These are phyloP conservation scores for Stenocarpella maydis DNA, from an alignment of 2,329 filamentous ascomycete genomes.

Conservation along the genomic window DNA sequence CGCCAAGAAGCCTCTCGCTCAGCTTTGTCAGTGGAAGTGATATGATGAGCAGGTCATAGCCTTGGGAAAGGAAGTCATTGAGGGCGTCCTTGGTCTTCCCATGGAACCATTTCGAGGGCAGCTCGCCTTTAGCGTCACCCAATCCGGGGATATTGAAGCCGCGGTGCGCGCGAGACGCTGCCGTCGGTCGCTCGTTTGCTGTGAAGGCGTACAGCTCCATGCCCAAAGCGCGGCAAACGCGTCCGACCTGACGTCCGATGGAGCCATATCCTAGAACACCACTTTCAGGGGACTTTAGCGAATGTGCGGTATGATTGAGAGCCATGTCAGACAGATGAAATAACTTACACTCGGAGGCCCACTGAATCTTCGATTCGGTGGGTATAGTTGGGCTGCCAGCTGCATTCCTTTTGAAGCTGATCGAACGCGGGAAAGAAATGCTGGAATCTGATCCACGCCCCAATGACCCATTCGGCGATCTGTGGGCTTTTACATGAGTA, in stretches of 20 bases:
- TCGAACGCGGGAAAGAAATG: constrained; percentile 45
- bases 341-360: constrained; percentile 31
- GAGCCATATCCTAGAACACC: constrained; percentile 53
- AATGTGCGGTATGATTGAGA: not conserved
- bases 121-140: constrained; percentile 51
- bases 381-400: constrained; percentile 41
- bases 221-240: constrained; percentile 65
- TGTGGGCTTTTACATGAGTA: constrained; percentile 41
- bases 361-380: constrained; percentile 36
- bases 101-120: constrained; percentile 52
- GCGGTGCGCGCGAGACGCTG: constrained; percentile 62
- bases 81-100: constrained; percentile 45
- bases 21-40: constrained; percentile 49
- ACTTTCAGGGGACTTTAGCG: constrained; percentile 29
- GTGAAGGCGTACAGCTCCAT: constrained; percentile 75
- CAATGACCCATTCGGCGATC: constrained; percentile 53
- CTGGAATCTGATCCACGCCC: constrained; percentile 45
- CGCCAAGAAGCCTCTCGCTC: constrained; percentile 53
- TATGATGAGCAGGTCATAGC: constrained; percentile 53
- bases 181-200: constrained; percentile 63
- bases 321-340: no score
- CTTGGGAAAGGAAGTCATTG: constrained; percentile 52
- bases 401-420: constrained; percentile 41
- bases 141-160: constrained; percentile 72
- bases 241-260: constrained; percentile 52